Evolutionary conservation across 2,329 filamentous ascomycete species (phyloP).

Genomic region (Trichoderma guizhouense): DNA sequence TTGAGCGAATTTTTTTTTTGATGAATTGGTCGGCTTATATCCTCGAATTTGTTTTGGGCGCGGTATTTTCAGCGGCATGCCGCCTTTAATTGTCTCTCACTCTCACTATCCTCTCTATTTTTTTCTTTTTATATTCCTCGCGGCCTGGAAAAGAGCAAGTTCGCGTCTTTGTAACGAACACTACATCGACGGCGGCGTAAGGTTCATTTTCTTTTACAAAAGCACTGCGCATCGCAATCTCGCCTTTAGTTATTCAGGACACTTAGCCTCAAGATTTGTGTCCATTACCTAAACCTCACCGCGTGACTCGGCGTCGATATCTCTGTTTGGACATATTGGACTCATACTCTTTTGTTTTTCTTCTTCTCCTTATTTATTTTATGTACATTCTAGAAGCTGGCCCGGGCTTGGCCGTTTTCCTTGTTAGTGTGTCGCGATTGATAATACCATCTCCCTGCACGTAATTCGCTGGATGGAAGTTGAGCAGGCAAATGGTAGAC

Average conservation of each 20-base stretch:
- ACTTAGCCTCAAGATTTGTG: conserved; percentile 3
- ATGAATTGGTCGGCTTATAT: conserved; percentile 21
- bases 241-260: not conserved
- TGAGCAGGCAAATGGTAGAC: conserved; percentile 8
- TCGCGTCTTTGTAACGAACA: not conserved
- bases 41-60: conserved; percentile 18
- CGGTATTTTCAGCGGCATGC: conserved; percentile 13
- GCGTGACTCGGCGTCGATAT: conserved; percentile 31
- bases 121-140: conserved; percentile 1
- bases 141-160: not conserved
- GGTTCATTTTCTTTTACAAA: conserved; percentile 7
- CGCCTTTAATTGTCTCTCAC: conserved; percentile 17
- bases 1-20: conserved; percentile 19
- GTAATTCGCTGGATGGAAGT: conserved; percentile 27
- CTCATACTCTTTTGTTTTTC: conserved; percentile 28
- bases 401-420: conserved; percentile 30
- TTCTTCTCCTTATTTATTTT: conserved; percentile 26
- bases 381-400: conserved; percentile 36
- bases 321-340: conserved; percentile 32
- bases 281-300: conserved; percentile 3
- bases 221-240: conserved; percentile 14
- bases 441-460: conserved; percentile 33
- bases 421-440: conserved; percentile 20
- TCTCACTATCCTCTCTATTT: not conserved
- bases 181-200: not conserved